Evolutionary conservation across 2,329 filamentous ascomycete genomes (phyloP), one percentile per base, ranked within the genome.

Genomic region (Aspergillus tamarii): DNA sequence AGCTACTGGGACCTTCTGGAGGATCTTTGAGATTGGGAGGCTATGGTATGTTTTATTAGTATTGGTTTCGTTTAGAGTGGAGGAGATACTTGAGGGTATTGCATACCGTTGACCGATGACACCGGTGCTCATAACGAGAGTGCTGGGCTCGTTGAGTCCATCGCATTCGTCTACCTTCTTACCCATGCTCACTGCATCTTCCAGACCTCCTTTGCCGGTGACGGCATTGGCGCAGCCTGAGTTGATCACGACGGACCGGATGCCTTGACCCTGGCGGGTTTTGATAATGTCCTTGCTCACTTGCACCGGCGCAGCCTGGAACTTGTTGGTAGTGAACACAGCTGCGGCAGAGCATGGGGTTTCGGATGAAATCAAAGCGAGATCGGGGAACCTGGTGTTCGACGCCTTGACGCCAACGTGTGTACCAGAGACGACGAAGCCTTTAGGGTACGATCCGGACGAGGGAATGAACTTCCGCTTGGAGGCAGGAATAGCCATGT

Each of bases 101-200:
- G 67, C 80, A 68, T 77, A 90, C 89, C 92, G 89, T 80, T 98
- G 94, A 10, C 95, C 95, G 75, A 99, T 99, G 52, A 99, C 95
- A 60, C 95, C 95, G 2, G 95, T 99, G 77, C 93, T 97, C 95
- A 99, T 98, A 66, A 98, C 94, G 55, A 99, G 84, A n/a, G 92
- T 95, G 69, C 84, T 85, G 43, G 85, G 82, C 54, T 83, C 81
- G 50, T 80, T 77, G 12, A 77, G 71, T n/a, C 78, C 78, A 66
- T 87, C 87, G 70, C 85, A 87, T 60, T 87, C 83, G 75, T 97
- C 93, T 8, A 94, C 92, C 67, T 88, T 88, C 66, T 82, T 81
- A 19, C 91, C 92, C 95, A 99, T 99, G 63, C 85, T 86, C 63
- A 87, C 85, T 11, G 95, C 95, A 83, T 99, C 94, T 74, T 97